phyloP scores from a whole-genome alignment of 2,329 filamentous ascomycete species.

The Aspergillus jensenii region DNA sequence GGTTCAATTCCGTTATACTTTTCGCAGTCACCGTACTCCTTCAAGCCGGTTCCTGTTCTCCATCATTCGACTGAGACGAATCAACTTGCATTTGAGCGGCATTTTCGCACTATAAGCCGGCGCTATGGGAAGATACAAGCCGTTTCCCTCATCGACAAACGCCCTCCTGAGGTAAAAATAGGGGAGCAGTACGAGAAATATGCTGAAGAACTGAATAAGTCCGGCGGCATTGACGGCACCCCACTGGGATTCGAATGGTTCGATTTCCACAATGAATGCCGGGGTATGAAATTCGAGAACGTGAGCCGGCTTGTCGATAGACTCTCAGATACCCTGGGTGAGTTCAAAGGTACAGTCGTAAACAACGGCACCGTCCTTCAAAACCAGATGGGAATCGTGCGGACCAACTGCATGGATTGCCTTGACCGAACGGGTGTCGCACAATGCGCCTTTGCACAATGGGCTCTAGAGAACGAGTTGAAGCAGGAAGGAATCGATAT shows the following conservation, averaged over 20 bases:
- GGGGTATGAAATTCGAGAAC: constrained; percentile 98
- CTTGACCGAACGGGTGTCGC: constrained; percentile 94
- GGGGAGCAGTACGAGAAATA: constrained; percentile 74
- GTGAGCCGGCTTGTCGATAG: constrained; percentile 75
- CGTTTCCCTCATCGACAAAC: constrained; percentile 85
- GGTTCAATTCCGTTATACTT: constrained; percentile 95
- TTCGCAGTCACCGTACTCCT: constrained; percentile 87
- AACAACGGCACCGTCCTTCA: constrained; percentile 43
- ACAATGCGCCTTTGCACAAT: constrained; percentile 84
- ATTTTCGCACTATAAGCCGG: constrained; percentile 69
- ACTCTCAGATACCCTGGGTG: constrained; percentile 66
- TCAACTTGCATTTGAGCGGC: constrained; percentile 71
- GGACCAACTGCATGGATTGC: constrained; percentile 99
- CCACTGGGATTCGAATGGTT: constrained; percentile 86
- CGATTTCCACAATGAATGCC: constrained; percentile 89
- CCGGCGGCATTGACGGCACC: constrained; percentile 51
- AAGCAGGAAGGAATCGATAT: constrained; percentile 74
- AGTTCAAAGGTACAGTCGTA: constrained; percentile 69
- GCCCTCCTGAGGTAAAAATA: constrained; percentile 75
- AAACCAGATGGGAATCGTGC: constrained; percentile 72
- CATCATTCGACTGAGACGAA: constrained; percentile 82
- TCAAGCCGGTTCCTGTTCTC: constrained; percentile 81
- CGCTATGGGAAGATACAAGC: constrained; percentile 76
- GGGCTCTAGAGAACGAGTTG: constrained; percentile 77
- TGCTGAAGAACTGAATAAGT: constrained; percentile 65